Conservation (phyloP, 768 basidiomycete species). For the Mrakia hoshinonis region DNA sequence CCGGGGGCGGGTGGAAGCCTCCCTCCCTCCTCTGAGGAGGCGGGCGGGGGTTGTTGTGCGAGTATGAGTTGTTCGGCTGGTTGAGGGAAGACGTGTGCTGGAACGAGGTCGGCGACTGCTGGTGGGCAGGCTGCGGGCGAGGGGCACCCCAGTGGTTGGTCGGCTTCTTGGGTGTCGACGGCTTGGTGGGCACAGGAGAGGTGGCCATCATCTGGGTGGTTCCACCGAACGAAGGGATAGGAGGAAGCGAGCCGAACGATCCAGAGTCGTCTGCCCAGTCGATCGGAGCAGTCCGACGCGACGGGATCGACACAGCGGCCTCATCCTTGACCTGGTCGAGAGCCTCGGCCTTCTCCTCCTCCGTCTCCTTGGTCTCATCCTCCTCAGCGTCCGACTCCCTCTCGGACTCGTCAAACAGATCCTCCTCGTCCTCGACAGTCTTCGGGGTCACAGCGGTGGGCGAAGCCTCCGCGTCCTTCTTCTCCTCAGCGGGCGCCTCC, state of each 20-base stretch:
- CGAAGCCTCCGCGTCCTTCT: conserved; percentile 9
- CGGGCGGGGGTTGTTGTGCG: conserved; percentile 3
- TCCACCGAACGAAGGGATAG: conserved; percentile 10
- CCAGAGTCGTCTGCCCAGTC: conserved; percentile 16
- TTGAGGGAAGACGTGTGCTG: conserved; percentile 4
- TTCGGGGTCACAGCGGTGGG: not conserved
- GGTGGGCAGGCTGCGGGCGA: conserved; percentile 9
- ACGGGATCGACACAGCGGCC: not conserved
- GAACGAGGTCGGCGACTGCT: conserved; percentile 7
- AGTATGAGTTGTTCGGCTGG: conserved; percentile 14
- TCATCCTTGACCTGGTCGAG: conserved; percentile 1
- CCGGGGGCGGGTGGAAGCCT: conserved; percentile 8
- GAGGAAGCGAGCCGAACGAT: conserved; percentile 6
- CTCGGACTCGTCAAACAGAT: not conserved
- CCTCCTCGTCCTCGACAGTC: conserved; percentile 5
- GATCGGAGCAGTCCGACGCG: conserved; percentile 4
- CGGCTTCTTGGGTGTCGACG: conserved; percentile 5
- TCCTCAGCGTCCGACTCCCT: not conserved
- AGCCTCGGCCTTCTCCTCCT: conserved; percentile 12
- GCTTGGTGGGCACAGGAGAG: conserved; percentile 5
- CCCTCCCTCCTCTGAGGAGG: conserved; percentile 12
- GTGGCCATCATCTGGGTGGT: conserved; percentile 16
- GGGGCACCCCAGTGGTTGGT: conserved; percentile 13
- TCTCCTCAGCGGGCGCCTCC: not conserved
- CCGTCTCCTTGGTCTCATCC: conserved; percentile 6